Base-by-base conservation (phyloP, 306 rosid genomes). In the Prunus mume region DNA sequence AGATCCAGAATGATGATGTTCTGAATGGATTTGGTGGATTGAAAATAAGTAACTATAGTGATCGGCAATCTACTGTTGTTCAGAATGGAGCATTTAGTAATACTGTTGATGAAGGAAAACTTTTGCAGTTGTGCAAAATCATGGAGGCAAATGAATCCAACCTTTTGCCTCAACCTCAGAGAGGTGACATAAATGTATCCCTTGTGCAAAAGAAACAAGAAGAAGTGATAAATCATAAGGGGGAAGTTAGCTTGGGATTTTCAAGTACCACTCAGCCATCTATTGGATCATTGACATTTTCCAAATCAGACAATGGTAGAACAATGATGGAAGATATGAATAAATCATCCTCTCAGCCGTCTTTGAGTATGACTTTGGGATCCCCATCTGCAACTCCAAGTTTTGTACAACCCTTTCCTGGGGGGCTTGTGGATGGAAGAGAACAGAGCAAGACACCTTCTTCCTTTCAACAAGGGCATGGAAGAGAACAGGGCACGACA, bases 311-410 rank as follows among this genome's bases (percentile, higher is more conserved):
- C 78, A 83, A 69, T 76, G 85, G 75, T 63, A 85, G 82, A 81
- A 46, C 89, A 72, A 49, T 68, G 56, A 77, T 90, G 81, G 97
- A 89, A 68, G 87, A 85, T 76, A 73, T 71, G 55, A 81, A 74
- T 28, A 91, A 85, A 51, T 74, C 89, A 67, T 83, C 73, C 60
- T 68, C 82, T 25, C 88, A 76, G 72, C 93, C 97, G 38, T 95
- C 91, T 69, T 86, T 95, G 84, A 87, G 65, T 78, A 95, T 92
- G 91, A 84, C 82, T 65, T 78, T 95, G 82, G 97, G 96, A 77
- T 84, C 86, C 74, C 86, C 91, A 34, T 87, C 84, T 18, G 84
- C 85, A 54, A 73, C 80, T 20, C 62, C 82, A 57, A 90, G 65
- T 81, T 78, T 88, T 73, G 80, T 78, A 52, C 76, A 76, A 7